Conservation (phyloP, 164 flowering plant genomes). For the Houttuynia cordata region DNA sequence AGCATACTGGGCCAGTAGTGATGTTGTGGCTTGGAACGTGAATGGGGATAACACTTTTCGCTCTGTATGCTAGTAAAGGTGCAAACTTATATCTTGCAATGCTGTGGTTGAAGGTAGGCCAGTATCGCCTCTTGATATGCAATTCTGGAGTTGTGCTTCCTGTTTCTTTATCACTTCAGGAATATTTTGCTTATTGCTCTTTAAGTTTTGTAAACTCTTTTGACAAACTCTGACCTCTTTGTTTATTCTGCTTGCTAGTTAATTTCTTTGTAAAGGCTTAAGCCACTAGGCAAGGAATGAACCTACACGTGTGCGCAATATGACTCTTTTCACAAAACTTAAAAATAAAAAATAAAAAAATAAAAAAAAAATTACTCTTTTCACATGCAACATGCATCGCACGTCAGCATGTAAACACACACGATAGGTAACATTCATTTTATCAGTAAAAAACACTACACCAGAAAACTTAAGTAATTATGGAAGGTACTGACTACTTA, state of each 20-base stretch:
- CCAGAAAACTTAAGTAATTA: no score
- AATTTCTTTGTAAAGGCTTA: neutral
- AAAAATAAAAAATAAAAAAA: no score
- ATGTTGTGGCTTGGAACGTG: conserved; percentile 71
- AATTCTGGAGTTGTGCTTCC: neutral
- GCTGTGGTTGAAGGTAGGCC: conserved; percentile 49
- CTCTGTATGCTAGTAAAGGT: conserved; percentile 58
- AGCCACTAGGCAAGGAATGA: neutral
- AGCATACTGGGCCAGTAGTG: conserved; percentile 69
- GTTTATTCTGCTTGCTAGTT: neutral
- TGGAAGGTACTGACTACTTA: no score
- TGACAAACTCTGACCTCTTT: neutral
- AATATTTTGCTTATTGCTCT: neutral
- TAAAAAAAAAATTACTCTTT: no score
- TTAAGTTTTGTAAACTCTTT: no score
- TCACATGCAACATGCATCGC: no score
- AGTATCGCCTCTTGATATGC: neutral
- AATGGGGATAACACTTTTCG: conserved; percentile 40
- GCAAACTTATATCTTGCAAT: conserved; percentile 32
- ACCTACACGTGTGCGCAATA: neutral
- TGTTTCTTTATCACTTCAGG: neutral
- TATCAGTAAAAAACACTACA: no score
- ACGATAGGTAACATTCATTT: no score
- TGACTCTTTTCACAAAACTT: neutral
- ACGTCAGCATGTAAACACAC: no score